A percentile compares a stretch with the other conserved stretches of the same genome.
Conservation (phyloP, 202 grass and related monocot genomes). For the Setaria italica region DNA sequence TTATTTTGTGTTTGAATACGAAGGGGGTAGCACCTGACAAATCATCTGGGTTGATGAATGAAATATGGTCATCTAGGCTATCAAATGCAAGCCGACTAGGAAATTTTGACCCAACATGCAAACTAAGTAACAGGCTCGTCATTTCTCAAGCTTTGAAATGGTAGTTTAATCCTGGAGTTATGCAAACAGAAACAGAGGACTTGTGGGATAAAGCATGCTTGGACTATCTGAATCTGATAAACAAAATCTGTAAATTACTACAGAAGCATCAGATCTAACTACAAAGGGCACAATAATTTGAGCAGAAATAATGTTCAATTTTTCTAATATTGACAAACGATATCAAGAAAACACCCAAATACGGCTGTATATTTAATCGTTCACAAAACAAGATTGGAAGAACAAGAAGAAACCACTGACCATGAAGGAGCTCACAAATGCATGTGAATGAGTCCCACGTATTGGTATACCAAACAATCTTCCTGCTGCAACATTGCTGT, state of each 20-base stretch:
- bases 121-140: not conserved
- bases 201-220: conserved; percentile 8
- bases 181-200: not conserved
- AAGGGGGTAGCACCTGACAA: not conserved
- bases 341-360: conserved; percentile 6
- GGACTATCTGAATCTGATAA: conserved; percentile 18
- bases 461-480: conserved; percentile 95
- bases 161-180: conserved; percentile 18
- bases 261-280: conserved; percentile 33
- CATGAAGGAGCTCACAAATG: conserved; percentile 97
- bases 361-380: not conserved
- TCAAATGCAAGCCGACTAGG: conserved; percentile 9
- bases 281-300: not conserved
- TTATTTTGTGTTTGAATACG: conserved; percentile 31
- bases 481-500: conserved; percentile 95
- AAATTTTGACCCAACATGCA: not conserved
- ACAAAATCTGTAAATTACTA: conserved; percentile 12
- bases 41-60: conserved; percentile 7
- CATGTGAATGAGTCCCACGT: conserved; percentile 98
- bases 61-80: not conserved
- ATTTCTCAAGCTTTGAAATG: not conserved
- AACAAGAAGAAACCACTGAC: conserved; percentile 52
- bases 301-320: not conserved
- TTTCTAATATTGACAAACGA: conserved; percentile 17
- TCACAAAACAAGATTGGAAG: conserved; percentile 5